Base-by-base conservation (phyloP, 768 basidiomycete species). In the Grammothele lineata region DNA sequence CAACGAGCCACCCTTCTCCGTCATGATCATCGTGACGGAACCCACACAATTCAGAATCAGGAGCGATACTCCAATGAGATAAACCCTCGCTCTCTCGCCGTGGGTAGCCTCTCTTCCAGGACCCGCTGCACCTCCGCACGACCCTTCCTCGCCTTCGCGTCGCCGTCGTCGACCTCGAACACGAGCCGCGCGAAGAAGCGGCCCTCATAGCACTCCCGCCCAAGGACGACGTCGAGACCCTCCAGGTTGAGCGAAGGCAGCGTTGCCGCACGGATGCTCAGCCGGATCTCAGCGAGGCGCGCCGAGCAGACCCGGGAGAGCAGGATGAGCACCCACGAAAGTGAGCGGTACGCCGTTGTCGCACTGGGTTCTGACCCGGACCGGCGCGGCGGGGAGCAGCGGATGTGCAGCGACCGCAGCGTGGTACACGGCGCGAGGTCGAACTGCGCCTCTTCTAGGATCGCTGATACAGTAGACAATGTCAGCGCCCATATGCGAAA, bases 241-340 rank as follows among this genome's bases (percentile, higher is more conserved):
- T 56, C 58, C 15, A 59, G 45, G 45, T 59, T 56, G 7, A 57
- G 51, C 5, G 32, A 40, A 22, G 44, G 22, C 10, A 59, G 34
- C 27, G 56, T 39, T 0, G 39, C 14, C n/a, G 26, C 17, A 14
- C 47, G 19, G 37, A 59, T 52, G 30, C 39, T 44, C 39, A 59
- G 30, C 3, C 35, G 25, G 21, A 59, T 23, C 23, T 46, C 43
- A 9, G 40, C 18, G 17, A 58, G 43, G 6, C 17, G 11, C 37
- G 37, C 17, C 1, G 55, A 46, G 27, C 45, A 26, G 11, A 47
- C 40, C 14, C 40, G 48, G 24, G 58, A 47, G 12, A 59, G 55
- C 10, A 59, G 32, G 21, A 50, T 37, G 40, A 59, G 35, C 18
- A 55, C 50, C 58, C 58, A 59, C 15, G 58, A 59, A n/a, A 59